Conservation (phyloP, 768 basidiomycete species). For the Scleroderma citrinum region DNA sequence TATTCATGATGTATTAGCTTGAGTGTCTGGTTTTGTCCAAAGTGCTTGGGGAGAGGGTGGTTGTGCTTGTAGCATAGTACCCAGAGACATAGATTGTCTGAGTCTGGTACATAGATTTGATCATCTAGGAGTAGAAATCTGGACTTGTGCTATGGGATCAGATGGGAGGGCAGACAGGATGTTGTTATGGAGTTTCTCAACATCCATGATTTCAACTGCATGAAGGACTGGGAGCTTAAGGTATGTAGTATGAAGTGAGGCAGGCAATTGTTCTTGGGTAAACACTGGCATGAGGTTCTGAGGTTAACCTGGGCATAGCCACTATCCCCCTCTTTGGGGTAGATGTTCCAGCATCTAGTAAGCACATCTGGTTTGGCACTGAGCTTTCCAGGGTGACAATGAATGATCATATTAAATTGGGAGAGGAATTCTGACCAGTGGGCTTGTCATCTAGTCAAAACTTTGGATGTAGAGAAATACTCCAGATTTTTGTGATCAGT, state of each 20-base stretch:
- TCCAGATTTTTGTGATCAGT: slow-evolving; percentile 35
- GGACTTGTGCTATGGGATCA: background rate
- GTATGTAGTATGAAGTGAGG: background rate
- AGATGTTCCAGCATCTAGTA: background rate
- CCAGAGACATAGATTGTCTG: no score
- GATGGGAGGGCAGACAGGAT: background rate
- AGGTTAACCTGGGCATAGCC: no score
- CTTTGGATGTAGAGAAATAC: slow-evolving; percentile 29
- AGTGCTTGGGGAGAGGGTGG: no score
- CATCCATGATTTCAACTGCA: background rate
- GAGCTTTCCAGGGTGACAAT: background rate
- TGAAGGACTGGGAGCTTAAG: background rate
- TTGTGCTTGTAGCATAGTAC: no score
- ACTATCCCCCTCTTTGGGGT: no score
- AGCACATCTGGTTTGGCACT: background rate
- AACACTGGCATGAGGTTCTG: no score
- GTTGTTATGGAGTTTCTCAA: background rate
- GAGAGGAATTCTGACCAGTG: background rate
- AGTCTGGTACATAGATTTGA: slow-evolving; percentile 39
- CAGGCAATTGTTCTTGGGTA: background rate
- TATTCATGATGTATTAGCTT: no score
- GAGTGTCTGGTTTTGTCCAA: no score
- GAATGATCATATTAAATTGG: background rate
- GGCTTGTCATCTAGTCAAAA: slow-evolving; percentile 6
- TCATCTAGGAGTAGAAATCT: background rate